A percentile compares a stretch with the other conserved stretches of the same genome.
Evolutionary conservation across 768 basidiomycete genomes (phyloP).

Genomic region (Tricholoma flavovirens): DNA sequence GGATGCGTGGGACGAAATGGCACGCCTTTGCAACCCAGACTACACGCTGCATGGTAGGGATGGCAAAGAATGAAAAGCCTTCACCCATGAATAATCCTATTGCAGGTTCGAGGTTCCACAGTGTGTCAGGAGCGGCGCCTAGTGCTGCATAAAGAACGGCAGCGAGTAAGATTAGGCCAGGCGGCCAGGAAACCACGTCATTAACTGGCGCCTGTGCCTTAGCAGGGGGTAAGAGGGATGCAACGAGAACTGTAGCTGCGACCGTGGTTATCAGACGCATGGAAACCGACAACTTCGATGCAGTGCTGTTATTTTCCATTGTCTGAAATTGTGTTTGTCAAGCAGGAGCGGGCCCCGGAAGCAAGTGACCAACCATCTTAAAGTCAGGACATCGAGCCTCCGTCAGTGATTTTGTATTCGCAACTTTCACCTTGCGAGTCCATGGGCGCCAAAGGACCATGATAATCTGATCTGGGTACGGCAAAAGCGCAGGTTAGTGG

Average conservation of each 20-base stretch:
- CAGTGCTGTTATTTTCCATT: neutral
- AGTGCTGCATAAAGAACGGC: conserved; percentile 23
- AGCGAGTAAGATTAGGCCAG: conserved; percentile 24
- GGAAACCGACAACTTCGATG: neutral
- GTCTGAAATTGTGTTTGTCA: neutral
- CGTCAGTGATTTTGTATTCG: neutral
- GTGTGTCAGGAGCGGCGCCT: conserved; percentile 16
- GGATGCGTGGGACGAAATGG: conserved; percentile 23
- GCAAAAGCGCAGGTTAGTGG: neutral
- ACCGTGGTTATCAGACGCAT: neutral
- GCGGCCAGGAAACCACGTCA: conserved; percentile 24
- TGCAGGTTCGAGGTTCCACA: conserved; percentile 24
- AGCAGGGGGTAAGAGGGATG: conserved; percentile 8
- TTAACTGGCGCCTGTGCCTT: conserved; percentile 24
- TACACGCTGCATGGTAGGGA: conserved; percentile 19
- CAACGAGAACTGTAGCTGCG: conserved; percentile 4
- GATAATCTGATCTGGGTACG: neutral
- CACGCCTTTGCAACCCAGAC: conserved; percentile 19
- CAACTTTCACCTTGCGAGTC: neutral
- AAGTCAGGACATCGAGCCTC: neutral
- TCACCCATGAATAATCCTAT: conserved; percentile 18
- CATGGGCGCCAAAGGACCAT: neutral
- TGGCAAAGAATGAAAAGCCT: conserved; percentile 20
- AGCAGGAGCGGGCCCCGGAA: neutral
- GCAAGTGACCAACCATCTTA: neutral